Conservation (phyloP, 202 grass and related monocot species). For the Panicum virgatum region DNA sequence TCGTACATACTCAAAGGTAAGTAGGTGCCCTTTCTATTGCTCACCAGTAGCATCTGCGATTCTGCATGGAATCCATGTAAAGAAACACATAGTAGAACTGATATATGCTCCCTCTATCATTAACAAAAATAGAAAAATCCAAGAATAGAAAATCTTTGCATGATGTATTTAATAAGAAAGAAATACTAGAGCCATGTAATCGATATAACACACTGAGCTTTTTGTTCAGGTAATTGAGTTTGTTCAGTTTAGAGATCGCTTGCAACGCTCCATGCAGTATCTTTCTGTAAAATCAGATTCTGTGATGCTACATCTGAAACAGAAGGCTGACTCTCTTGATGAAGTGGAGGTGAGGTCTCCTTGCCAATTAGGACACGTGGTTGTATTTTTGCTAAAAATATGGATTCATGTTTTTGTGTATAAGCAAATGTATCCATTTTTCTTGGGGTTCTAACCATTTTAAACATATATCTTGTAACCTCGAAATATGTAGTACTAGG, state of each 20-base stretch:
- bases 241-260: conserved; percentile 81
- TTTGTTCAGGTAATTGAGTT: conserved; percentile 91
- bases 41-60: background rate
- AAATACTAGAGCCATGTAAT: background rate
- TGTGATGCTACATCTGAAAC: conserved; percentile 72
- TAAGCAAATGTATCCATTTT: conserved; percentile 15
- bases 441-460: background rate
- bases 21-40: background rate
- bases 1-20: conserved; percentile 89
- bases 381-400: background rate
- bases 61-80: conserved; percentile 17
- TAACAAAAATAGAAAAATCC: background rate
- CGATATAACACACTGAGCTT: background rate
- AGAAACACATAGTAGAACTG: background rate
- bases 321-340: conserved; percentile 71
- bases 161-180: background rate
- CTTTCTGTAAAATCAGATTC: conserved; percentile 70
- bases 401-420: background rate
- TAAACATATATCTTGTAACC: background rate
- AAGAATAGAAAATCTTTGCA: background rate
- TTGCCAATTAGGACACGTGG: background rate
- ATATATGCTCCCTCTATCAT: background rate
- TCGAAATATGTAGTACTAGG: background rate
- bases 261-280: conserved; percentile 79
- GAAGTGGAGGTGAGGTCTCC: conserved; percentile 75